These are phyloP conservation scores for Fragilaria radians DNA, from an alignment of 108 stramenopile species.

Conservation along the genomic window DNA sequence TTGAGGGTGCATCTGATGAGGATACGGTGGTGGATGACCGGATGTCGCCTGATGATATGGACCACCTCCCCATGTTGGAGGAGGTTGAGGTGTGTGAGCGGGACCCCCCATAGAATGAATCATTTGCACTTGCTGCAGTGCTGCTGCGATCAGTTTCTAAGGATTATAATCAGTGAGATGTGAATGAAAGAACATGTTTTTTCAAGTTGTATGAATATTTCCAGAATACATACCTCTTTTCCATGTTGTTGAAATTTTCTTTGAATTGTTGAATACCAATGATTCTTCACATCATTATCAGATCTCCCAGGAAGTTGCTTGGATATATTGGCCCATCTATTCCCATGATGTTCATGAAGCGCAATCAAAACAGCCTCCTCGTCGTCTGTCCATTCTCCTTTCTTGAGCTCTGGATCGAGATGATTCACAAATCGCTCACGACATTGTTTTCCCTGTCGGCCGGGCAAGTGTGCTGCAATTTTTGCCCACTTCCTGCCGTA, in stretches of 20 bases:
- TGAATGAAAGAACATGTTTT: background rate
- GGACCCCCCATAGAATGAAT: slow-evolving; percentile 44
- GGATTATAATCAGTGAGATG: background rate
- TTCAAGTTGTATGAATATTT: background rate
- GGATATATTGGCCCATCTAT: slow-evolving; percentile 85
- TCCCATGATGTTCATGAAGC: slow-evolving; percentile 80
- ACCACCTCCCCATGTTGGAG: slow-evolving; percentile 19
- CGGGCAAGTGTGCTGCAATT: slow-evolving; percentile 90
- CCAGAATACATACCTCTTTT: slow-evolving; percentile 46
- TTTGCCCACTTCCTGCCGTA: slow-evolving; percentile 90
- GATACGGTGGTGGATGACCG: background rate
- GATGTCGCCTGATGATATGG: slow-evolving; percentile 41
- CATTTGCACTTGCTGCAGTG: slow-evolving; percentile 66
- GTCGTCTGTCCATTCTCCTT: slow-evolving; percentile 92
- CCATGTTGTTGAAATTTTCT: slow-evolving; percentile 78
- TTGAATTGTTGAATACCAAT: slow-evolving; percentile 87
- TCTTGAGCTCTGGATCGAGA: slow-evolving; percentile 87
- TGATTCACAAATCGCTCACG: slow-evolving; percentile 97
- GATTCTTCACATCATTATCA: slow-evolving; percentile 97
- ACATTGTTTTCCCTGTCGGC: slow-evolving; percentile 97
- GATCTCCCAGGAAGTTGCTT: slow-evolving; percentile 93
- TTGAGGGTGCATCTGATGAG: slow-evolving; percentile 1
- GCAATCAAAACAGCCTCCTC: slow-evolving; percentile 88
- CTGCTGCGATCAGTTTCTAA: slow-evolving; percentile 69
- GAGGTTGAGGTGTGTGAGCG: slow-evolving; percentile 23